Conservation (phyloP, 2,329 filamentous ascomycete genomes). For the Penicillium polonicum region DNA sequence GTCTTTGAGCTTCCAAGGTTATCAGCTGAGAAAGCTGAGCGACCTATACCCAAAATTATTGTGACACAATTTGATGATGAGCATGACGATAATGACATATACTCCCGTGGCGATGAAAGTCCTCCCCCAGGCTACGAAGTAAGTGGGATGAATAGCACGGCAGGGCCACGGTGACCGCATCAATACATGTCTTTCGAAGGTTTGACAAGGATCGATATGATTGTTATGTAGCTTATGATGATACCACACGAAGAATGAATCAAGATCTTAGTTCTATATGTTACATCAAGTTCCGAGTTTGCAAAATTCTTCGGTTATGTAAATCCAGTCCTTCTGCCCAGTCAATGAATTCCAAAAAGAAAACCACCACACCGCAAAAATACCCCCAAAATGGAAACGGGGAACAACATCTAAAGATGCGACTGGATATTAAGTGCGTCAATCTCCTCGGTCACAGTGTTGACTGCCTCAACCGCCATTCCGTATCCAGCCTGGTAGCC, state of each 20-base stretch:
- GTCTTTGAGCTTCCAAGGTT: background rate
- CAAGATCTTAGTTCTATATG: background rate
- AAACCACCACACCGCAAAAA: background rate
- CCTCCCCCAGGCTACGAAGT: conserved; percentile 1
- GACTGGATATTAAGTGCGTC: background rate
- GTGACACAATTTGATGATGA: conserved; percentile 4
- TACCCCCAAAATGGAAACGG: background rate
- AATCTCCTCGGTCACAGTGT: background rate
- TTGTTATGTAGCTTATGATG: background rate
- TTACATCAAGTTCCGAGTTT: background rate
- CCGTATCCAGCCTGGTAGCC: conserved; percentile 44
- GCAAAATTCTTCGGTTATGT: no score
- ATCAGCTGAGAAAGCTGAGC: background rate
- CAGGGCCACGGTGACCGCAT: background rate
- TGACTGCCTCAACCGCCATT: conserved; percentile 19
- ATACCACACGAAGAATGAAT: background rate
- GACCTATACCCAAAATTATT: conserved; percentile 3
- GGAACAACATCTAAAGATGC: background rate
- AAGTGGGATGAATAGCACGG: background rate
- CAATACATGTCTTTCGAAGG: background rate
- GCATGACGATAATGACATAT: background rate
- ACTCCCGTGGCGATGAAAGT: background rate
- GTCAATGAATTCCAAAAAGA: background rate
- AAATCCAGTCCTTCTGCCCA: background rate
- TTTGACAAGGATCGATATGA: background rate